phyloP scores from a whole-genome alignment of 345 rosid species.

The Gossypium mustelinum region DNA sequence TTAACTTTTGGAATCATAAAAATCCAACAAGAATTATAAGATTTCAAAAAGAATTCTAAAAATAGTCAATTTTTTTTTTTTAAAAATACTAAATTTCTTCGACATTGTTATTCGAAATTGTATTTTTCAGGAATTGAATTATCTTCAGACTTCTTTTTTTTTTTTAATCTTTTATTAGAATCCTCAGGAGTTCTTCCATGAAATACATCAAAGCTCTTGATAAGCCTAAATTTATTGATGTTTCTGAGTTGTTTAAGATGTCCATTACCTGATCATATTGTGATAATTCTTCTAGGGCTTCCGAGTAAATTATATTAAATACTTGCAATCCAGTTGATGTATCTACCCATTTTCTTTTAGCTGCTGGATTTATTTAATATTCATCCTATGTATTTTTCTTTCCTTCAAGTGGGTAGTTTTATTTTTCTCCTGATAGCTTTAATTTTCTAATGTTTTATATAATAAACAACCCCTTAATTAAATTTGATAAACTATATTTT shows the following conservation, averaged over 20 bases:
- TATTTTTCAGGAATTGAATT: constrained; percentile 4
- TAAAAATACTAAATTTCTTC: not conserved
- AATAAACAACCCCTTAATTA: too few relatives aligned
- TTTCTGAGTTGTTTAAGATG: constrained; percentile 56
- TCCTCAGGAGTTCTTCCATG: constrained; percentile 29
- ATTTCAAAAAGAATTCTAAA: not conserved
- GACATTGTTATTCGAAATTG: not conserved
- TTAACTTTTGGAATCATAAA: too few relatives aligned
- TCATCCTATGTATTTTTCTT: not conserved
- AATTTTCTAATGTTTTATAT: too few relatives aligned
- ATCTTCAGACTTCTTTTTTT: not conserved
- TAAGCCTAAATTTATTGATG: constrained; percentile 57
- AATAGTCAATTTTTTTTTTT: too few relatives aligned
- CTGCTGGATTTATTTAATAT: not conserved
- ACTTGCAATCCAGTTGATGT: not conserved
- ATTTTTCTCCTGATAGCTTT: not conserved
- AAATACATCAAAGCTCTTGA: constrained; percentile 35
- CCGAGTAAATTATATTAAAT: constrained; percentile 43
- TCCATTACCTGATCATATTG: constrained; percentile 85
- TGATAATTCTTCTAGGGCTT: constrained; percentile 80
- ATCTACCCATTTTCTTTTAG: not conserved
- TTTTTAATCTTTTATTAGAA: constrained; percentile 22
- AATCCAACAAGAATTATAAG: too few relatives aligned
- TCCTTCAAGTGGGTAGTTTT: not conserved
- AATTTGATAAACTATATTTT: too few relatives aligned